Percentiles rank a stretch among this genome's conserved stretches.
Evolutionary conservation across 2,329 filamentous ascomycete species (phyloP).

Genomic region (Fusarium longipes): DNA sequence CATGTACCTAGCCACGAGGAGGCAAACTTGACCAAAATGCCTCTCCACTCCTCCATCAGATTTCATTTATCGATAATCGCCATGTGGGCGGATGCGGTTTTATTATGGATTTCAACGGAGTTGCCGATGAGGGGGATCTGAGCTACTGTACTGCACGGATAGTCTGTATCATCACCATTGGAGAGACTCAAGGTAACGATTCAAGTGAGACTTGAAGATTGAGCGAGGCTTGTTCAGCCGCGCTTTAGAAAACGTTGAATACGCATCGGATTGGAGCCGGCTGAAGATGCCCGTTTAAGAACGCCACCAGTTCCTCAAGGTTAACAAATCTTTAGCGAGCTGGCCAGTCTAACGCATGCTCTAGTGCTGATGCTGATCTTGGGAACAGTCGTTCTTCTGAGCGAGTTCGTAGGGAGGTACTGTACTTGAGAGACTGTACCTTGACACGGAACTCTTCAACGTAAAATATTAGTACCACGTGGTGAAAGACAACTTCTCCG

Average conservation of each 20-base stretch:
- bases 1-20: slow-evolving; percentile 23
- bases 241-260: neutral
- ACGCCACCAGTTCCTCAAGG: neutral
- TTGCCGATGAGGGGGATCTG: slow-evolving; percentile 15
- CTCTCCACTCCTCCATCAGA: neutral
- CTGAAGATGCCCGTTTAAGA: slow-evolving; percentile 12
- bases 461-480: slow-evolving; percentile 16
- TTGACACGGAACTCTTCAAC: neutral
- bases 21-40: slow-evolving; percentile 6
- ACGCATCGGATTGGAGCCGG: slow-evolving; percentile 8
- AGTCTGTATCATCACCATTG: neutral
- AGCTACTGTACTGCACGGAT: neutral
- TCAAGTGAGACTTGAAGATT: slow-evolving; percentile 20
- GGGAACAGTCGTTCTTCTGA: neutral
- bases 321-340: neutral
- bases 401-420: slow-evolving; percentile 20
- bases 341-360: neutral
- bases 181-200: neutral
- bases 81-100: slow-evolving; percentile 22
- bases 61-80: slow-evolving; percentile 9
- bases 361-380: slow-evolving; percentile 28
- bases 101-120: slow-evolving; percentile 14
- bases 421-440: neutral
- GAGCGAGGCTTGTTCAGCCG: slow-evolving; percentile 17
- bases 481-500: slow-evolving; percentile 25